A percentile compares a stretch with the other conserved stretches of the same genome.
These are phyloP conservation scores for Isabelozyma pseudorhagii DNA, from an alignment of 805 yeast species.

Conservation along the genomic window DNA sequence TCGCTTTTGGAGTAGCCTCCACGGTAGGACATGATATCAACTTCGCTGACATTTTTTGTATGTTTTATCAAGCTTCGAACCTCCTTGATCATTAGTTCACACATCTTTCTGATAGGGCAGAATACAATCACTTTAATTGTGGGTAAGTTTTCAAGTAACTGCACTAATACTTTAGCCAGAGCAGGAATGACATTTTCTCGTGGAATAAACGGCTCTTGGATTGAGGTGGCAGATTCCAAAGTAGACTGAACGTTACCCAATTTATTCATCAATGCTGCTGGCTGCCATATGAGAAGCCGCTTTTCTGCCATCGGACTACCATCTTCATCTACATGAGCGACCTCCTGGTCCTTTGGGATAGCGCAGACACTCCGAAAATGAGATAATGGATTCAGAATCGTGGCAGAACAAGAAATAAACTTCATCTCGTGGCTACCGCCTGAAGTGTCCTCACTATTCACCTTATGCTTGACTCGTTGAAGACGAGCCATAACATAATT, in stretches of 20 bases:
- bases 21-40: conserved; percentile 86
- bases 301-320: conserved; percentile 88
- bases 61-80: conserved; percentile 47
- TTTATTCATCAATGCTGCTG: conserved; percentile 62
- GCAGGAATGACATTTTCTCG: conserved; percentile 71
- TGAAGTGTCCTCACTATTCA: conserved; percentile 38
- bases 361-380: conserved; percentile 81
- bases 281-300: conserved; percentile 78
- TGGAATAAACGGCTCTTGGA: conserved; percentile 20
- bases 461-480: conserved; percentile 54
- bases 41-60: conserved; percentile 22
- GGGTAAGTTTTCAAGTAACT: conserved; percentile 49
- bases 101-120: conserved; percentile 80
- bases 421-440: conserved; percentile 30
- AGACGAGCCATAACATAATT: conserved; percentile 80
- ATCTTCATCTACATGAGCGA: conserved; percentile 64
- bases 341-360: conserved; percentile 38
- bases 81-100: conserved; percentile 86
- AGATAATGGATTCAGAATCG: conserved; percentile 67
- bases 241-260: conserved; percentile 37
- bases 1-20: conserved; percentile 92
- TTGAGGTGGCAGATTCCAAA: not conserved
- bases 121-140: conserved; percentile 84
- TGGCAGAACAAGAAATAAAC: conserved; percentile 92
- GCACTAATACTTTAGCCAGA: conserved; percentile 70